These are phyloP conservation scores for Immersiella caudata DNA, from an alignment of 495 filamentous ascomycete species.

Conservation along the genomic window DNA sequence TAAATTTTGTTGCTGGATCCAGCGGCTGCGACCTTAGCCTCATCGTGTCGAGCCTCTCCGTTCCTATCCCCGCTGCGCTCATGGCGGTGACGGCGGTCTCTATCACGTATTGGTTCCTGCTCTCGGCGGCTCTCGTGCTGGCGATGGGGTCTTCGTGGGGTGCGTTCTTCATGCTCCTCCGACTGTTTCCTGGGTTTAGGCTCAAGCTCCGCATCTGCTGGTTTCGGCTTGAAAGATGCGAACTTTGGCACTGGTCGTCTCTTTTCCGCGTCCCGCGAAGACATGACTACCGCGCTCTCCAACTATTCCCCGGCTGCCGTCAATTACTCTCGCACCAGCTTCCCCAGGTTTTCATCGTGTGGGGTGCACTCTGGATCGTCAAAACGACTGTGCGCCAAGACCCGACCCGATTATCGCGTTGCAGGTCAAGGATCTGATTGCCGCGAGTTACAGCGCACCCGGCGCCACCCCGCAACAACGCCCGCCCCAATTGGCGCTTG, in stretches of 20 bases:
- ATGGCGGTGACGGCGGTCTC: not conserved
- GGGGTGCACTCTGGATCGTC: slow-evolving; percentile 3
- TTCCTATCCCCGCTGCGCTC: not conserved
- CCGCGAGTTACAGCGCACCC: not conserved
- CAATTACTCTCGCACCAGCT: not conserved
- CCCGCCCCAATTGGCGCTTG: not conserved
- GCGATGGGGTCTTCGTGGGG: not conserved
- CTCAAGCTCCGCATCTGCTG: slow-evolving; percentile 18
- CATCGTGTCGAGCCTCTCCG: not conserved
- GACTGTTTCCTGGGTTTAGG: slow-evolving; percentile 6
- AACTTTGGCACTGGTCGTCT: slow-evolving; percentile 62
- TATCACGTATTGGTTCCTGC: not conserved
- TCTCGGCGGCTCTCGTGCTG: not conserved
- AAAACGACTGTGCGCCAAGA: not conserved
- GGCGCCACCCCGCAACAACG: not conserved
- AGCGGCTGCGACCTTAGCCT: not conserved
- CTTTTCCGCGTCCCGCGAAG: slow-evolving; percentile 35
- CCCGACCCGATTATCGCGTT: not conserved
- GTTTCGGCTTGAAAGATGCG: slow-evolving; percentile 65
- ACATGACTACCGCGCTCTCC: slow-evolving; percentile 26
- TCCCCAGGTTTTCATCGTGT: not conserved
- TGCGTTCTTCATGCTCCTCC: not conserved
- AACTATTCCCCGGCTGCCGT: not conserved
- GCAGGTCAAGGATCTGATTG: slow-evolving; percentile 4
- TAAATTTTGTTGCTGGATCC: slow-evolving; percentile 31